phyloP scores from a whole-genome alignment of 2,329 filamentous ascomycete genomes.

The Fusarium dimerum region DNA sequence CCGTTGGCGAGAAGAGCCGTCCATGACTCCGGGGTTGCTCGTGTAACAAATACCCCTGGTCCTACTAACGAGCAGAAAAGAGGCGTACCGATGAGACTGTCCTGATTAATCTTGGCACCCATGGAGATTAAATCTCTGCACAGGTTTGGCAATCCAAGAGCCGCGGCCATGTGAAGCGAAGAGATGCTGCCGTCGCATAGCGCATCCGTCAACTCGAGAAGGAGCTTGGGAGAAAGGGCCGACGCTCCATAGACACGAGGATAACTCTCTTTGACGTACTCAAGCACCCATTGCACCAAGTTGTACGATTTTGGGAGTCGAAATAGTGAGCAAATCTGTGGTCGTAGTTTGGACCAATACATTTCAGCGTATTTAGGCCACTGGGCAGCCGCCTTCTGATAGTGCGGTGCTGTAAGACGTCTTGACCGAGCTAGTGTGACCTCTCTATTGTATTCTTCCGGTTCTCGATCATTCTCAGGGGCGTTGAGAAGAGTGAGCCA shows the following conservation, averaged over 20 bases:
- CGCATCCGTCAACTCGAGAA: constrained; percentile 32
- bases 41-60: constrained; percentile 23
- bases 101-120: constrained; percentile 21
- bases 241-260: constrained; percentile 26
- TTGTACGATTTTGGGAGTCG: constrained; percentile 24
- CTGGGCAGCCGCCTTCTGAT: constrained; percentile 26
- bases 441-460: constrained; percentile 30
- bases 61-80: constrained; percentile 39
- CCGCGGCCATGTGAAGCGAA: constrained; percentile 38
- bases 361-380: constrained; percentile 31
- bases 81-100: constrained; percentile 31
- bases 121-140: constrained; percentile 28
- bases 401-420: constrained; percentile 25
- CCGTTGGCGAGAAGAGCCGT: constrained; percentile 12
- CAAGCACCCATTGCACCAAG: constrained; percentile 40
- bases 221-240: constrained; percentile 21
- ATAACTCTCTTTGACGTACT: constrained; percentile 34
- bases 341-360: constrained; percentile 31
- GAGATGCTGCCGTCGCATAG: constrained; percentile 30
- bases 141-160: constrained; percentile 33
- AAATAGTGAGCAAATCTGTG: constrained; percentile 33
- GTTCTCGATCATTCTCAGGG: constrained; percentile 26
- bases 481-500: constrained; percentile 26
- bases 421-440: constrained; percentile 21
- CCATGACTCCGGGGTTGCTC: constrained; percentile 24